These are phyloP conservation scores for Epichloe amarillans DNA, from an alignment of 2,329 filamentous ascomycete genomes.

Conservation along the genomic window DNA sequence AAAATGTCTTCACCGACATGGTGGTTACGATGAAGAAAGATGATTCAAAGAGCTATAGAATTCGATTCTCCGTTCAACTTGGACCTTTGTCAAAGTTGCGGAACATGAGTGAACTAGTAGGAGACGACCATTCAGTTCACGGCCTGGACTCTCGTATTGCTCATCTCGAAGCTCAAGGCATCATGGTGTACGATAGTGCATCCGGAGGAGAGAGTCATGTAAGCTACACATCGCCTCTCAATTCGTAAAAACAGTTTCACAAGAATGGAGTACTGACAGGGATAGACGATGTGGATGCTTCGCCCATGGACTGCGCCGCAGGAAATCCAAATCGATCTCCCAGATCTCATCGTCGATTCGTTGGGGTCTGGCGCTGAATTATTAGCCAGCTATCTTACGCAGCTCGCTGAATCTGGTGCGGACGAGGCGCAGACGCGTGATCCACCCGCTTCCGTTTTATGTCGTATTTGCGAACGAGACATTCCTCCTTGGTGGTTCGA, in stretches of 20 bases:
- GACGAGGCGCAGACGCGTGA: conserved; percentile 65
- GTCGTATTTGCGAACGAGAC: conserved; percentile 92
- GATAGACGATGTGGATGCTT: conserved; percentile 99
- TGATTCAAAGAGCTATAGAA: conserved; percentile 82
- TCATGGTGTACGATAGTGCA: conserved; percentile 89
- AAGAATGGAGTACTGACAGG: conserved; percentile 3
- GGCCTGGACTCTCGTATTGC: conserved; percentile 34
- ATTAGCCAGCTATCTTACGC: conserved; percentile 83
- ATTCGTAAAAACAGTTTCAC: not conserved
- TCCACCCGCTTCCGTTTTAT: conserved; percentile 78
- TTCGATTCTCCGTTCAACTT: conserved; percentile 63
- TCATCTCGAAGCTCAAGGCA: conserved; percentile 88
- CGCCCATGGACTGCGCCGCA: conserved; percentile 77
- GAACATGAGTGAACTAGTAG: conserved; percentile 24
- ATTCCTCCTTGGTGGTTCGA: conserved; percentile 99
- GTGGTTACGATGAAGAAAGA: conserved; percentile 85
- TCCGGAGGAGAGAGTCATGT: conserved; percentile 84
- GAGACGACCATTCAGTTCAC: conserved; percentile 24
- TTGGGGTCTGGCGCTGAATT: conserved; percentile 91
- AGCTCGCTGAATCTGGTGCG: conserved; percentile 69
- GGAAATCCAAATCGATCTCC: conserved; percentile 92
- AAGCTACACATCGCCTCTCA: conserved; percentile 26
- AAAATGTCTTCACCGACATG: conserved; percentile 65
- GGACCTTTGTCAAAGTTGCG: conserved; percentile 56
- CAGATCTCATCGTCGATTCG: conserved; percentile 77